Evolutionary conservation across 2,329 filamentous ascomycete species (phyloP).

Genomic region (Epichloe glyceriae): DNA sequence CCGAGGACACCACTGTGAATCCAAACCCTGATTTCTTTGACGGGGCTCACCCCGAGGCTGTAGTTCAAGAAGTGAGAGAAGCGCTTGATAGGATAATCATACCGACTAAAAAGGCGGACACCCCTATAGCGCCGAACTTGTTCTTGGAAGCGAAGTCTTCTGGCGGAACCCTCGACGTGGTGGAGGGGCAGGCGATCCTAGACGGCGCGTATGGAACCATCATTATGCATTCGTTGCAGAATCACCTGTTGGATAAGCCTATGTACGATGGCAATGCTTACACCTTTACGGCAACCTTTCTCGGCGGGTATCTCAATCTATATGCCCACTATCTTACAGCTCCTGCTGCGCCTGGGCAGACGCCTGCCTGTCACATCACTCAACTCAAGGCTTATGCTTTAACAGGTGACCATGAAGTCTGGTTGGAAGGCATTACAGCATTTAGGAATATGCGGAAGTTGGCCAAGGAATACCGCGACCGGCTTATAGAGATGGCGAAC

Average conservation of each 20-base stretch:
- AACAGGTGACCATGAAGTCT: background rate
- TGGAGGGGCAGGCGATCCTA: constrained; percentile 20
- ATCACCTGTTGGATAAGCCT: constrained; percentile 9
- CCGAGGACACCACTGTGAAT: constrained; percentile 16
- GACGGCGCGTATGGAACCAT: constrained; percentile 8
- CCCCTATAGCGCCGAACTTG: constrained; percentile 25
- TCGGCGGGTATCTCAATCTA: background rate
- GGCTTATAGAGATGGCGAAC: background rate
- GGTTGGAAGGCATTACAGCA: background rate
- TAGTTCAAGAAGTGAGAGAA: constrained; percentile 13
- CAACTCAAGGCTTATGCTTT: background rate
- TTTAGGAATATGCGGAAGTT: background rate
- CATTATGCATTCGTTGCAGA: constrained; percentile 2
- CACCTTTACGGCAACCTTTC: constrained; percentile 20
- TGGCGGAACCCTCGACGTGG: constrained; percentile 14
- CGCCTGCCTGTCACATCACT: background rate
- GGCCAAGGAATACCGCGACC: background rate
- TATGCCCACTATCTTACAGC: background rate
- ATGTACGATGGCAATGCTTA: constrained; percentile 26
- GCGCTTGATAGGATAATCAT: constrained; percentile 12
- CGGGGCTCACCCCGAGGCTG: constrained; percentile 16
- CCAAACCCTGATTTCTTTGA: constrained; percentile 23
- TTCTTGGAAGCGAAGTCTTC: constrained; percentile 26
- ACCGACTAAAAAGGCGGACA: constrained; percentile 18
- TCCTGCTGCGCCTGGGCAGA: background rate